Conservation (phyloP, 306 rosid genomes). For the Arachis stenosperma region DNA sequence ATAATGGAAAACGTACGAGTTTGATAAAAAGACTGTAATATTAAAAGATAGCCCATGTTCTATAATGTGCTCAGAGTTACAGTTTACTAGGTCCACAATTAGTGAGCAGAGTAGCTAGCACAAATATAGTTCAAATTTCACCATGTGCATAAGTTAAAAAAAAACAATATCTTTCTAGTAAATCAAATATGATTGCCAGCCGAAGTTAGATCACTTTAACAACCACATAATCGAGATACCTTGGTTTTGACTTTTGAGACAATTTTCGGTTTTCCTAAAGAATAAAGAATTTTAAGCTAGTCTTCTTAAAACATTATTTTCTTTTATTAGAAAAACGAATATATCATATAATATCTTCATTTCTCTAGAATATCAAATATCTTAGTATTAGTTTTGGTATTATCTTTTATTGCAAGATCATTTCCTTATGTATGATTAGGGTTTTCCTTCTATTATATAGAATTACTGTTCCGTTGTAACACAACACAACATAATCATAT, state of each 20-base stretch:
- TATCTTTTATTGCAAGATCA: too few relatives aligned
- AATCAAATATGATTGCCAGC: neutral
- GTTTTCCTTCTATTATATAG: too few relatives aligned
- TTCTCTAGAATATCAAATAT: too few relatives aligned
- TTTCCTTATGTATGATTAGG: too few relatives aligned
- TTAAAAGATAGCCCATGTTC: neutral
- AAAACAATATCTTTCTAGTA: neutral
- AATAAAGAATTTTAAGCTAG: neutral
- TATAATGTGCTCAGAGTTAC: slow-evolving; percentile 5
- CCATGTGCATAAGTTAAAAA: neutral
- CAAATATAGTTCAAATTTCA: neutral
- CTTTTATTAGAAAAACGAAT: neutral
- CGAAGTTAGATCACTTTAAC: neutral
- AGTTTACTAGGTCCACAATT: neutral
- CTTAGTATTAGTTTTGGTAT: too few relatives aligned
- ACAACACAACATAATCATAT: too few relatives aligned
- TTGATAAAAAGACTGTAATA: neutral
- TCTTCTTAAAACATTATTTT: neutral
- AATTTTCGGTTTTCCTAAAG: neutral
- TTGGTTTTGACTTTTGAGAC: neutral
- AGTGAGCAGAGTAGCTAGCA: neutral
- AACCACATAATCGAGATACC: neutral
- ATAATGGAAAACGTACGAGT: neutral
- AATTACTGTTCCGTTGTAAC: too few relatives aligned
- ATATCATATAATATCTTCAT: too few relatives aligned